Conservation (phyloP, 2,329 filamentous ascomycete species). For the Penicillium sp. region DNA sequence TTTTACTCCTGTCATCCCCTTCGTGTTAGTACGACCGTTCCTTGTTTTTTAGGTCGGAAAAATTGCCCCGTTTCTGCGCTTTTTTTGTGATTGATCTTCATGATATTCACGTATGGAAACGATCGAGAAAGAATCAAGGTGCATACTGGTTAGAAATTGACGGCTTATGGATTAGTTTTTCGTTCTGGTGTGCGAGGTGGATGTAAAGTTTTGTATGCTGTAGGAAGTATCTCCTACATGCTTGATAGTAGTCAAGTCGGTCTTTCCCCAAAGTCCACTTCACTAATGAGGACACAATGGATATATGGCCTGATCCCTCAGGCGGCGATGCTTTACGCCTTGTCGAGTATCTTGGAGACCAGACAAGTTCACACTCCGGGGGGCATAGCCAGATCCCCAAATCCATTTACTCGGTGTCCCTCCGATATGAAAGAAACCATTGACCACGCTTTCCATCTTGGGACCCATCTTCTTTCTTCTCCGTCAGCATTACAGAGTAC, state of each 20-base stretch:
- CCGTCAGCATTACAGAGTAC: not conserved
- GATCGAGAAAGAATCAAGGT: conserved; percentile 15
- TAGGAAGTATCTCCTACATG: not conserved
- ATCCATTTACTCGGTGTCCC: not conserved
- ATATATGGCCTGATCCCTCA: not conserved
- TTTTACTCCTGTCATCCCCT: conserved; percentile 17
- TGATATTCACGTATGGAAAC: conserved; percentile 17
- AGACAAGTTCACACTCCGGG: not conserved
- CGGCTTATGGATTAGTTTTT: conserved; percentile 13
- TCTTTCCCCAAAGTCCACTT: not conserved
- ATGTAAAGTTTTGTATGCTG: not conserved
- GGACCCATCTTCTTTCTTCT: not conserved
- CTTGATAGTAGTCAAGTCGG: not conserved
- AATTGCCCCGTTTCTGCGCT: conserved; percentile 18
- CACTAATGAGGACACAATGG: not conserved
- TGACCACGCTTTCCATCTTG: not conserved
- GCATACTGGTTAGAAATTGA: conserved; percentile 15
- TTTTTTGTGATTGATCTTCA: conserved; percentile 14
- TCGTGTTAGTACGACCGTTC: conserved; percentile 13
- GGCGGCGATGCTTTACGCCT: not conserved
- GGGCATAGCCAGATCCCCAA: not conserved
- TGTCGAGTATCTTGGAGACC: not conserved
- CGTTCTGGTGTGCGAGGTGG: not conserved
- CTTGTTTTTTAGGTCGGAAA: conserved; percentile 14
- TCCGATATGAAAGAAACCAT: not conserved